Evolutionary conservation across 2,329 filamentous ascomycete genomes (phyloP), one percentile per base, ranked within the genome.

Genomic region (Polychaeton citri): DNA sequence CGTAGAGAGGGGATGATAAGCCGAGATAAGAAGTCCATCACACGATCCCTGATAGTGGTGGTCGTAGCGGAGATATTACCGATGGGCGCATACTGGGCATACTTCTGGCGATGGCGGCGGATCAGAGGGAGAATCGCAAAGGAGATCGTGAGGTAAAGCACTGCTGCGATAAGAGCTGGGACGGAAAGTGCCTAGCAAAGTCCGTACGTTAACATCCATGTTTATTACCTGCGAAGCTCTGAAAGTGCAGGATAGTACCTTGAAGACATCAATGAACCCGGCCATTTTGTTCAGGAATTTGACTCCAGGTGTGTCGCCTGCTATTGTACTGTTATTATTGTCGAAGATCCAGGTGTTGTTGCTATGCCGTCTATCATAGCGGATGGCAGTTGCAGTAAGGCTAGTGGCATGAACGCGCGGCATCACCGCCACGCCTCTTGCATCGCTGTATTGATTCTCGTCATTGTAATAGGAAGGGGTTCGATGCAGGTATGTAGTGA

Each of bases 41-140:
- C 42, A 19, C 56, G 55, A 15, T 49, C 42, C 9, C 52, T 45
- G 2, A 58, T 30, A 6, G 44, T 44, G 19, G 44, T 40, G 3
- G 54, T 52, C 10, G 47, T 48, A 28, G 46, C 37, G 26, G 48
- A 46, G 33, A 55, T 41, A 26, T 38, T 50, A 32, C 47, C 43
- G 15, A 34, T 19, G 9, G 59, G 51, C 28, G 65, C 53, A 45
- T 64, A 64, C 37, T 65, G 60, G 38, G 49, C 52, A 53, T 66
- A 66, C 47, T 59, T 58, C 38, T 50, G 53, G 46, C 61, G 56
- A 44, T 67, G 59, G 35, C 55, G 58, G 47, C 61, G 61, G 33
- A 62, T 48, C 33, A 67, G 55, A 32, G 64, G 64, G 17, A 66
- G 44, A 43, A 67, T 38, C 41, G 60, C 34, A 46, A 60, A 53